These are phyloP conservation scores for Phytomonas sp. DNA, from an alignment of 208 protist genomes.

Conservation along the genomic window DNA sequence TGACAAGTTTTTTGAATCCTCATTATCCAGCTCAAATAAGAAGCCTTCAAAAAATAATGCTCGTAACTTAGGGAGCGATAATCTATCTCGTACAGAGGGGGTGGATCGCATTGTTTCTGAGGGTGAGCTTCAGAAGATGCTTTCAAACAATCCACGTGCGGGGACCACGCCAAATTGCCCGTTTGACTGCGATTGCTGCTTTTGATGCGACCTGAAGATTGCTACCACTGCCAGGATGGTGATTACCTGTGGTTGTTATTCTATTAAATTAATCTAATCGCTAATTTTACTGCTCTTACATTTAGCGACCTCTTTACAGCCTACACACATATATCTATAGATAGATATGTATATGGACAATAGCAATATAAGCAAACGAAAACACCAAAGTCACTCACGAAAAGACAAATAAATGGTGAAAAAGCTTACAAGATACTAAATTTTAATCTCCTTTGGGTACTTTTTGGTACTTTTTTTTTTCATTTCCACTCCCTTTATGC, in stretches of 20 bases:
- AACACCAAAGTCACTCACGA: background rate
- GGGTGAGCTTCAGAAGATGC: constrained; percentile 66
- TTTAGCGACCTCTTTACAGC: background rate
- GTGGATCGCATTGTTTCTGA: constrained; percentile 75
- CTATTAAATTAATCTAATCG: background rate
- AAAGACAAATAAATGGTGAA: background rate
- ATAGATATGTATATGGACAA: background rate
- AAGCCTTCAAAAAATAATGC: background rate
- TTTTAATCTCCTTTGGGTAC: background rate
- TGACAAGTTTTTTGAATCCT: constrained; percentile 58
- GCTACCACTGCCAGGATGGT: background rate
- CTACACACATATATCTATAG: background rate
- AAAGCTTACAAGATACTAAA: background rate
- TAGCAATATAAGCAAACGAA: background rate
- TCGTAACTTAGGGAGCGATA: background rate
- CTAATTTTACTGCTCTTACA: background rate
- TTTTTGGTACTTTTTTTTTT: background rate
- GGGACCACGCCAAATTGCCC: constrained; percentile 85
- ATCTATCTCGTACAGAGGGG: constrained; percentile 39
- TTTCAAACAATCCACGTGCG: constrained; percentile 58
- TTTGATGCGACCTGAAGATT: constrained; percentile 26
- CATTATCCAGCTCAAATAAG: constrained; percentile 19
- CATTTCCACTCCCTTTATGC: background rate
- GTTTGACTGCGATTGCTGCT: constrained; percentile 89
- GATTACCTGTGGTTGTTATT: background rate